Evolutionary conservation across 2,329 filamentous ascomycete species (phyloP), one percentile per base, ranked within the genome.

Genomic region (Botrytis pseudocinerea): DNA sequence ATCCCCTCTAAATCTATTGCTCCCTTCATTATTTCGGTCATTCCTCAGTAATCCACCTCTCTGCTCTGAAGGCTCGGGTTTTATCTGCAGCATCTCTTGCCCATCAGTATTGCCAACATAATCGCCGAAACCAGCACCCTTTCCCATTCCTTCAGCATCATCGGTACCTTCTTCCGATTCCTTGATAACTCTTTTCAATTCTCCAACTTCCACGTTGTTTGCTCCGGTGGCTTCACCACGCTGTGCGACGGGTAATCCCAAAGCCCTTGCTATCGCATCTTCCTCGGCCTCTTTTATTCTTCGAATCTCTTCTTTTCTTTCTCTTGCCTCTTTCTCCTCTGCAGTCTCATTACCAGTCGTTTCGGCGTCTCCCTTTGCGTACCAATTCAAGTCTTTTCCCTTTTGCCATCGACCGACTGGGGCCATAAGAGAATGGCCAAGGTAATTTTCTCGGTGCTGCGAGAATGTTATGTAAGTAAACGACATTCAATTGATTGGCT

Each of bases 231-330:
- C 84, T 78, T 72, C 83, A 71, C 83, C 78, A 69, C 89, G 86
- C 10, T 86, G 83, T 1, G 91, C 88, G 2, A 92, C 86, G 0
- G 93, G 94, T 44, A 98, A 84, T 0, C 96, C 96, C 71, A 99
- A 84, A 0, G 95, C 95, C 62, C 86, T 87, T 4, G 94, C 91
- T 81, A 98, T 91, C 1, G 95, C 96, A 81, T 98, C 95, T 80
- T 97, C 93, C 80, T 99, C 96, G 0, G 92, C 93, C 82, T 97
- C 93, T 80, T 97, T 98, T 80, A 98, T 87, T 77, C 87, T 90
- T 77, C 90, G 89, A 78, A 96, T 87, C 82, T 98, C 95, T 78
- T 94, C 92, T 74, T 89, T 90, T 71, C 92, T 87, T 80, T 92
- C 88, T 75, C 89, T 85, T 61, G 85, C 88, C 25, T 83, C 84